Evolutionary conservation across 352 stramenopile genomes (phyloP).

Genomic region (Globisporangium takayamanum): DNA sequence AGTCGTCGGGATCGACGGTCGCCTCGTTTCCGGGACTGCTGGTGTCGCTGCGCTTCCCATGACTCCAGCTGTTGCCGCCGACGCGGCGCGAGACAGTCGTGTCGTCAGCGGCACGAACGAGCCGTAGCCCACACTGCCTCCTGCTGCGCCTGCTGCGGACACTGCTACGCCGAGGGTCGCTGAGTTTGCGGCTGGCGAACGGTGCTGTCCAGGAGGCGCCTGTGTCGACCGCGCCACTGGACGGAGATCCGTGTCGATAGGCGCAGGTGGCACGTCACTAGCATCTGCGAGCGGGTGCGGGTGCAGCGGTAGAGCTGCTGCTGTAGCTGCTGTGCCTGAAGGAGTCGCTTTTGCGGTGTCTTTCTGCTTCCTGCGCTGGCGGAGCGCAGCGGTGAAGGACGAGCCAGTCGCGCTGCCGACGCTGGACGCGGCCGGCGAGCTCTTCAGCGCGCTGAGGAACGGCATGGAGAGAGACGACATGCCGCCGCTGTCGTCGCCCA

Average conservation of each 20-base stretch:
- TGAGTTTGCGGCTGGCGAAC: neutral
- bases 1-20: neutral
- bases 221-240: neutral
- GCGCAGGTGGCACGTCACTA: neutral
- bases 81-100: conserved; percentile 11
- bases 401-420: conserved; percentile 4
- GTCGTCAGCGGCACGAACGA: conserved; percentile 9
- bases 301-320: neutral
- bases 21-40: neutral
- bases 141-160: conserved; percentile 2
- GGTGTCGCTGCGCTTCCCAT: neutral
- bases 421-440: neutral
- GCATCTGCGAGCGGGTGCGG: neutral
- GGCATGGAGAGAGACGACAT: conserved; percentile 14
- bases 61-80: conserved; percentile 4
- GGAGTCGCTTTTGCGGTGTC: conserved; percentile 3
- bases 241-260: neutral
- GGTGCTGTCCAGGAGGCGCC: neutral
- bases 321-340: neutral
- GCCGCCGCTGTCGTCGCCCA: neutral
- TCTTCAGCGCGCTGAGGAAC: conserved; percentile 11
- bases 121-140: conserved; percentile 9
- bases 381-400: conserved; percentile 13
- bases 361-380: conserved; percentile 13
- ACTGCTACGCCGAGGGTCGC: conserved; percentile 3